phyloP scores from a whole-genome alignment of 805 yeast genomes.

The Nadsonia fulvescens region DNA sequence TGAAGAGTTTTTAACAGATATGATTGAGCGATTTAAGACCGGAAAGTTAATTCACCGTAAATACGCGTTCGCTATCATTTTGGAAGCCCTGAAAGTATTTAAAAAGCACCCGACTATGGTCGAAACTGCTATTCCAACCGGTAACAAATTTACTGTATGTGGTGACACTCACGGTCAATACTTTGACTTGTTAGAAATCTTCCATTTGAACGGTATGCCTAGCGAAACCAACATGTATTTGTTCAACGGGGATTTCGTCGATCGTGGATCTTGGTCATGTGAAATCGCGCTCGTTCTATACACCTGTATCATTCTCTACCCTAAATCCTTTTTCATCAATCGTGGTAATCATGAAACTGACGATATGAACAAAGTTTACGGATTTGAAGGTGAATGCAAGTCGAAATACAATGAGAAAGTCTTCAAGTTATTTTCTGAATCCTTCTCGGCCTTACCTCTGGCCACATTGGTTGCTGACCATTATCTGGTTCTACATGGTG shows the following conservation, averaged over 20 bases:
- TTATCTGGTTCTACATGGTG: slow-evolving; percentile 90
- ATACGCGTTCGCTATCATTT: slow-evolving; percentile 67
- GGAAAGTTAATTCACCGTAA: slow-evolving; percentile 65
- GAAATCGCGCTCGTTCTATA: slow-evolving; percentile 79
- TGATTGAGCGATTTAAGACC: slow-evolving; percentile 53
- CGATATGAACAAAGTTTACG: slow-evolving; percentile 92
- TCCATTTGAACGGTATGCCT: slow-evolving; percentile 57
- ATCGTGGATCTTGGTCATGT: slow-evolving; percentile 95
- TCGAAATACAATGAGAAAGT: slow-evolving; percentile 68
- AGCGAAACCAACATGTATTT: slow-evolving; percentile 49
- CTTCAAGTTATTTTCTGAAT: slow-evolving; percentile 68
- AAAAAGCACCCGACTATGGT: slow-evolving; percentile 53
- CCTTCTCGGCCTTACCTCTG: slow-evolving; percentile 73
- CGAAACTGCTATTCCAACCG: slow-evolving; percentile 32
- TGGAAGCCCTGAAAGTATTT: slow-evolving; percentile 50
- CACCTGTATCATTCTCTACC: slow-evolving; percentile 59
- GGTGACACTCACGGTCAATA: slow-evolving; percentile 98
- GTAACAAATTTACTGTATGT: slow-evolving; percentile 54
- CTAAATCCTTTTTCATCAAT: slow-evolving; percentile 53
- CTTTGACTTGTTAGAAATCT: slow-evolving; percentile 71
- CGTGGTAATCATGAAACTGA: slow-evolving; percentile 95
- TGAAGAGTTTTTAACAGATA: slow-evolving; percentile 36
- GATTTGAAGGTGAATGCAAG: slow-evolving; percentile 91
- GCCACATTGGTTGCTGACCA: slow-evolving; percentile 64
- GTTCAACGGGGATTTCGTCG: slow-evolving; percentile 96